Conservation (phyloP, 352 stramenopile genomes). For the Globisporangium cylindrosporum region DNA sequence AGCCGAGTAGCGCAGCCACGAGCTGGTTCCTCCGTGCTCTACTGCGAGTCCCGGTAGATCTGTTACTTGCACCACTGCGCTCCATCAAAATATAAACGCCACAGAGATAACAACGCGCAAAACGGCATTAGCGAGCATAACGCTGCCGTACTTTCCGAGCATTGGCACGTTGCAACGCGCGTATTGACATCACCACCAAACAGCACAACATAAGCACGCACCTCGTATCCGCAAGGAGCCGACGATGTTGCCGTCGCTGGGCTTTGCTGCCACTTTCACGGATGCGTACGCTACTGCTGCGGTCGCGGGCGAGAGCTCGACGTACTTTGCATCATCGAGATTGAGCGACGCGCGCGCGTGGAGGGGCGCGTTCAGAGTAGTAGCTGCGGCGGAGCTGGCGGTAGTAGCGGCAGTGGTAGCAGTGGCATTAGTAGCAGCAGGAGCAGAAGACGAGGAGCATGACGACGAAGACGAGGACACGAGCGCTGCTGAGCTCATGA, state of each 20-base stretch:
- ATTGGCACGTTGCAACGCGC: constrained; percentile 1
- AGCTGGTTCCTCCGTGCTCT: constrained; percentile 23
- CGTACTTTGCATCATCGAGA: constrained; percentile 12
- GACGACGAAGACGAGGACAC: constrained; percentile 1
- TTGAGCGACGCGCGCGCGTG: background rate
- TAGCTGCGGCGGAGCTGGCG: constrained; percentile 10
- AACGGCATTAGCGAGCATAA: background rate
- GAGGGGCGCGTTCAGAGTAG: background rate
- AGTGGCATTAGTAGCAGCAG: background rate
- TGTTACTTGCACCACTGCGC: constrained; percentile 44
- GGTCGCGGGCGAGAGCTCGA: constrained; percentile 43
- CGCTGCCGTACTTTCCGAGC: background rate
- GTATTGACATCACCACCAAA: no score
- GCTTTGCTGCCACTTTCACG: constrained; percentile 42
- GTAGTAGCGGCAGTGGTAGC: background rate
- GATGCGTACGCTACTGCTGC: constrained; percentile 48
- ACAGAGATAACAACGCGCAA: background rate
- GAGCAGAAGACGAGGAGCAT: background rate
- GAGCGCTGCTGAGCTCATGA: constrained; percentile 17
- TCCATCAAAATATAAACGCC: background rate
- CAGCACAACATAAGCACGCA: constrained; percentile 15
- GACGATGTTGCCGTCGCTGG: constrained; percentile 35
- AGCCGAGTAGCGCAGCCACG: constrained; percentile 48
- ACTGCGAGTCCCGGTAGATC: constrained; percentile 37
- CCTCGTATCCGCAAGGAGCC: constrained; percentile 60